Conservation (phyloP, 2,329 filamentous ascomycete genomes). For the Dothistroma pini region DNA sequence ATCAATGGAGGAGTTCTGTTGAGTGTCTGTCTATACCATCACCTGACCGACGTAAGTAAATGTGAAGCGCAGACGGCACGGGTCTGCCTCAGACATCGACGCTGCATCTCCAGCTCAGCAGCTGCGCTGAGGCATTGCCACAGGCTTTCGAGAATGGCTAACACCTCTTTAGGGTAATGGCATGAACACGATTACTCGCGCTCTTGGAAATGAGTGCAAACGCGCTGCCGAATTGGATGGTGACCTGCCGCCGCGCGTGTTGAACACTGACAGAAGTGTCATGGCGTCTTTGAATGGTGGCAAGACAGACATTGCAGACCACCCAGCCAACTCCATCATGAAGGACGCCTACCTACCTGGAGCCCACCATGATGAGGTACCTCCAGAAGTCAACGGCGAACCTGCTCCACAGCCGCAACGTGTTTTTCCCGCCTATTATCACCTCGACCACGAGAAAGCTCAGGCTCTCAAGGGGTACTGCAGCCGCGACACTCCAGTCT, state of each 20-base stretch:
- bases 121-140: no score
- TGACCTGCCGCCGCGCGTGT: constrained; percentile 12
- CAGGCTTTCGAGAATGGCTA: no score
- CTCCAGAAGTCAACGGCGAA: constrained; percentile 16
- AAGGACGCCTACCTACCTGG: constrained; percentile 13
- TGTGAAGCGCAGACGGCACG: no score
- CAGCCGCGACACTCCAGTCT: constrained; percentile 12
- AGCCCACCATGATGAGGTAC: constrained; percentile 15
- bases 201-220: constrained; percentile 20
- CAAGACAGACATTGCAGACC: constrained; percentile 16
- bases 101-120: no score
- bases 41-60: constrained; percentile 13
- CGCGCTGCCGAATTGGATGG: constrained; percentile 15
- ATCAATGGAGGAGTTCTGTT: constrained; percentile 22
- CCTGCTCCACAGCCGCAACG: constrained; percentile 10
- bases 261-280: constrained; percentile 15
- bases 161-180: constrained; percentile 10
- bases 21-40: constrained; percentile 23
- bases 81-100: no score
- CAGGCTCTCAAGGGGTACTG: constrained; percentile 17
- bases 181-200: constrained; percentile 23
- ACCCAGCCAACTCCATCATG: constrained; percentile 15
- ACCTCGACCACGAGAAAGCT: constrained; percentile 12
- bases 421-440: constrained; percentile 16
- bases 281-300: constrained; percentile 15